Evolutionary conservation across 768 basidiomycete genomes (phyloP), one percentile per base, ranked within the genome.

Genomic region (Trametes elegans): DNA sequence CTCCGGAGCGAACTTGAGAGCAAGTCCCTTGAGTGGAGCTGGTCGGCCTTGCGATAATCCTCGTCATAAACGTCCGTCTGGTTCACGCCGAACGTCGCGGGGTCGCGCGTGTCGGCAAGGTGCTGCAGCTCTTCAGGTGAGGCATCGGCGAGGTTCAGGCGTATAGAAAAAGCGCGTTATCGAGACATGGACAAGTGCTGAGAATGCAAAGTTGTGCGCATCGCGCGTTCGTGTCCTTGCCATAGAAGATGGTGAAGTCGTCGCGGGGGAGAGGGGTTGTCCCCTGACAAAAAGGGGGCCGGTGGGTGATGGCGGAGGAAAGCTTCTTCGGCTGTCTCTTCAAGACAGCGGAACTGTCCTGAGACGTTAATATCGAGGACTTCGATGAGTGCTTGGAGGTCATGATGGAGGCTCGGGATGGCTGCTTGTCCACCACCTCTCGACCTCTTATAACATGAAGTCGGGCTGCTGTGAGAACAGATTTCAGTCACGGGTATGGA

Each of bases 41-140:
- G 78, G 3, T 74, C 69, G 1, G 73, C 76, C 58, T 75, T 78
- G 19, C 76, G 68, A 51, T 78, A 79, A 4, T 71, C 62, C 40
- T 76, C 74, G 51, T 79, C 78, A 9, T 74, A 60, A 1, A 77
- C 71, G 36, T 78, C 70, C 28, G 74, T 45, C 7, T 70, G 56
- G n/a, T 68, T 60, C 0, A 56, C 41, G 4, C 78, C 76, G 39
- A 77, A 79, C 1, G 73, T 70, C 7, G 76, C 76, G 0, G 71
- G 76, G 6, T 72, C 56, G 55, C 76, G 77, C 1, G 74, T 70
- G 0, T 57, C 44, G 0, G 67, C 59, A 8, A 79, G 70, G 4
- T 59, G 39, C 14, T 67, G 59, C 28, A 70, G 54, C 16, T 64
- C 38, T 3, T 49, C 47, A 3, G n/a, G 29, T 7, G 47, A 44